Evolutionary conservation across 345 rosid genomes (phyloP).

Genomic region (Conringia planisiliqua): DNA sequence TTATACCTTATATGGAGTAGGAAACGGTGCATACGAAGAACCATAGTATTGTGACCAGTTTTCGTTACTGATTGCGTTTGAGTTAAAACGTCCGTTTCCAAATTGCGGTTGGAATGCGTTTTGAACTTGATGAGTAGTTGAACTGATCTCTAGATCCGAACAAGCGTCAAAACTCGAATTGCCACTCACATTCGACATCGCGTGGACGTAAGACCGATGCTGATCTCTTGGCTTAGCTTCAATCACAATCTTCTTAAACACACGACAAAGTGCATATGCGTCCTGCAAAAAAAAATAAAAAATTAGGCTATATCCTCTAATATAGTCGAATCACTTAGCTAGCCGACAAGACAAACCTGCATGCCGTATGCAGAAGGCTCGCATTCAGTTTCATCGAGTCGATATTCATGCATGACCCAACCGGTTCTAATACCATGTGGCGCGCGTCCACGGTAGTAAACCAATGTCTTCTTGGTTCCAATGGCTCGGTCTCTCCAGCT

Average conservation of each 20-base stretch:
- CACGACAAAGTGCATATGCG: slow-evolving; percentile 40
- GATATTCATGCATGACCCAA: slow-evolving; percentile 43
- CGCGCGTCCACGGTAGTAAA: slow-evolving; percentile 35
- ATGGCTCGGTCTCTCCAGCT: slow-evolving; percentile 33
- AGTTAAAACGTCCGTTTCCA: slow-evolving; percentile 22
- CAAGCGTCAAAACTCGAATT: slow-evolving; percentile 32
- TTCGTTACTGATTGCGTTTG: slow-evolving; percentile 20
- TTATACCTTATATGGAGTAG: slow-evolving; percentile 26
- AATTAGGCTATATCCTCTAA: not conserved
- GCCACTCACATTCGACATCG: slow-evolving; percentile 24
- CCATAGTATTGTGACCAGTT: slow-evolving; percentile 29
- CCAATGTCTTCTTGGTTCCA: slow-evolving; percentile 37
- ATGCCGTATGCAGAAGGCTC: slow-evolving; percentile 33
- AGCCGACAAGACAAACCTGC: slow-evolving; percentile 21
- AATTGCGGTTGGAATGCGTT: slow-evolving; percentile 26
- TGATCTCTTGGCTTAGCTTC: slow-evolving; percentile 37
- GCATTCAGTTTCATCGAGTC: slow-evolving; percentile 35
- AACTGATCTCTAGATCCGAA: slow-evolving; percentile 36
- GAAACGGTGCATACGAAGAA: slow-evolving; percentile 23
- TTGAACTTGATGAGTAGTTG: slow-evolving; percentile 30
- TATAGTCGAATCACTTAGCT: not conserved
- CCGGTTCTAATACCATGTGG: slow-evolving; percentile 39
- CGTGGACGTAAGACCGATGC: slow-evolving; percentile 29
- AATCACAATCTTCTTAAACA: slow-evolving; percentile 32
- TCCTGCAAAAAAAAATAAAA: slow-evolving; percentile 17